Conservation (phyloP, 2,329 filamentous ascomycete species). For the Ophiostoma australiae region DNA sequence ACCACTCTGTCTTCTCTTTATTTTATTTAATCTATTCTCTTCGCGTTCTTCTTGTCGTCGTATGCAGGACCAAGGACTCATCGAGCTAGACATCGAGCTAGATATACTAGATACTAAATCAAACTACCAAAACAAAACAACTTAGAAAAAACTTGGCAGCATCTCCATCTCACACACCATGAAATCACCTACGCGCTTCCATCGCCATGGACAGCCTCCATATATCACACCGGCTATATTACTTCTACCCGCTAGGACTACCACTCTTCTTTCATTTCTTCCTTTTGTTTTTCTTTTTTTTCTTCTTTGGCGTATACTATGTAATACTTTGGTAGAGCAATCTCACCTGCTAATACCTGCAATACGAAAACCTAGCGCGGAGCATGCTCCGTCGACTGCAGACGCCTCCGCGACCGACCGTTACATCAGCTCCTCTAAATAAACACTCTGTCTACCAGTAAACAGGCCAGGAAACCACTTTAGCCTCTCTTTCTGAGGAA, state of each 20-base stretch:
- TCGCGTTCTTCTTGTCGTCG: not conserved
- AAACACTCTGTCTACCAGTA: not conserved
- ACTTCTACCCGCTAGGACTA: not conserved
- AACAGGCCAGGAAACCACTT: not conserved
- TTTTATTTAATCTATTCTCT: not conserved
- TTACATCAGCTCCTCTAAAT: constrained; percentile 6
- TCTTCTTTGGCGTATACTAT: not conserved
- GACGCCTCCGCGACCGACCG: not conserved
- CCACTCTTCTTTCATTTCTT: not conserved
- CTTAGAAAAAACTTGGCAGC: not conserved
- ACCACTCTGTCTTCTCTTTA: not conserved
- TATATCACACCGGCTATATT: constrained; percentile 7
- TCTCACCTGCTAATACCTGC: not conserved
- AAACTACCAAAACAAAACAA: not conserved
- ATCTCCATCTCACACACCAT: not conserved
- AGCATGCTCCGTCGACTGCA: not conserved
- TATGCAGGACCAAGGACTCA: constrained; percentile 9
- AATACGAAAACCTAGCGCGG: not conserved
- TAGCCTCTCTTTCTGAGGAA: too few relatives aligned
- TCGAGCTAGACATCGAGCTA: not conserved
- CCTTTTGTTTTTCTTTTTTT: not conserved
- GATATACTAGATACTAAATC: not conserved
- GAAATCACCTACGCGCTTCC: not conserved
- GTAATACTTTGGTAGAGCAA: not conserved
- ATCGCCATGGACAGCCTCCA: constrained; percentile 7